Base-by-base conservation (phyloP, 208 protist species). In the Entamoeba dispar region DNA sequence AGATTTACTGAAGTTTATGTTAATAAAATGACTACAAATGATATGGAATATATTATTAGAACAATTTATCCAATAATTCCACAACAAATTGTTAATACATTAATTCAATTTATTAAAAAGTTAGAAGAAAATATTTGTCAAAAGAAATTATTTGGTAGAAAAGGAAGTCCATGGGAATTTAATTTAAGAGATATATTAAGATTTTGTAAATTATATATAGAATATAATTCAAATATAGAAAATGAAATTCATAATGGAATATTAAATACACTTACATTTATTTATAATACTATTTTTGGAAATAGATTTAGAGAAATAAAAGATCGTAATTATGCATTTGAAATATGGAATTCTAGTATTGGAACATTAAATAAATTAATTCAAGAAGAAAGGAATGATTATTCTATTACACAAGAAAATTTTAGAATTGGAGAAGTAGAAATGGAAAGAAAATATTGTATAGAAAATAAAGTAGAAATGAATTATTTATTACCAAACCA, bases 131-230 rank as follows among this genome's bases (percentile, higher is more conserved):
- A 97, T 31, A 97, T 95, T 97, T 15, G 14, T 50, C 15, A 61
- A 38, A 43, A 91, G 10, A 92, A 96, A 19, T 90, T 77, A 2
- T 98, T 98, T 94, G 94, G 97, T 94, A 22, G 93, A 14, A 92
- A 51, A 50, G 98, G 98, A 49, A 97, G 96, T 91, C 98, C 98
- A 22, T 99, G 98, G 98, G 97, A 99, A 95, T 99, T 99, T 95
- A 99, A 99, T 96, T 95, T 99, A 90, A 96, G 99, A 51, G 99
- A 99, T 61, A 12, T 38, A n/a, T 92, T 92, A 10, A 17, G 91
- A 19, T 92, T 57, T 22, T 92, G 34, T 52, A 50, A 92, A 55
- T 92, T 92, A 55, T 86, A 86, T 86, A 12, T 12, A 38, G 61
- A 86, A 86, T 86, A 86, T n/a, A 38, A 3, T 12, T 12, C 14